Conservation (phyloP, 352 stramenopile genomes). For the Phytophthora cactorum region DNA sequence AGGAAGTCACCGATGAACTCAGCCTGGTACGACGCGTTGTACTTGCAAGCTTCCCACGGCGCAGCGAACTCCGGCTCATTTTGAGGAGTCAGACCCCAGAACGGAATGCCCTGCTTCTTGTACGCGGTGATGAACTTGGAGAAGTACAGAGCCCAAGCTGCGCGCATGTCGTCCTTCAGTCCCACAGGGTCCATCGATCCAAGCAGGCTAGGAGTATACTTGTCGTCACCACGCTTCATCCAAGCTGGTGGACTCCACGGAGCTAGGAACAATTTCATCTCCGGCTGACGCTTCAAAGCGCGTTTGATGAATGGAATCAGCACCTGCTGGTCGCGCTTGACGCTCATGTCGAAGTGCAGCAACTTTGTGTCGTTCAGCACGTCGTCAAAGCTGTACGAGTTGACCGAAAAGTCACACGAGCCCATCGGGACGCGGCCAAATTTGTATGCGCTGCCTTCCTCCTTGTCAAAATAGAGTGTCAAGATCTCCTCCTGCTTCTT, state of each 20-base stretch:
- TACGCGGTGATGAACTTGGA: conserved; percentile 93
- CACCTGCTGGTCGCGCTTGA: conserved; percentile 73
- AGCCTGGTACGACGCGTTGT: conserved; percentile 59
- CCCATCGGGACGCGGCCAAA: conserved; percentile 92
- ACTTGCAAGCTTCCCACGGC: conserved; percentile 78
- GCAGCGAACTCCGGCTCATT: conserved; percentile 89
- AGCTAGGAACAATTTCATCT: conserved; percentile 86
- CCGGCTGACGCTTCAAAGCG: conserved; percentile 63
- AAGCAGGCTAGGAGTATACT: conserved; percentile 72
- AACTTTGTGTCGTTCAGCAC: conserved; percentile 71
- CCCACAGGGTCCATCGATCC: conserved; percentile 61
- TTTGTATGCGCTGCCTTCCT: conserved; percentile 79
- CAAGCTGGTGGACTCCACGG: conserved; percentile 91
- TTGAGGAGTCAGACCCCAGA: conserved; percentile 92
- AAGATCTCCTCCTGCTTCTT: conserved; percentile 87
- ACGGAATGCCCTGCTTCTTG: conserved; percentile 77
- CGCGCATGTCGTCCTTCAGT: conserved; percentile 54
- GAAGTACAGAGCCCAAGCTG: conserved; percentile 91
- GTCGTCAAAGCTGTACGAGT: conserved; percentile 90
- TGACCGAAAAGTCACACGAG: conserved; percentile 88
- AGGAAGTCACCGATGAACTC: conserved; percentile 89
- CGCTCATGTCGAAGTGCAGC: conserved; percentile 76
- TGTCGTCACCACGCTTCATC: conserved; percentile 72
- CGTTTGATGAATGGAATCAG: conserved; percentile 89
- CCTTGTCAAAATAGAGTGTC: conserved; percentile 87